These are phyloP conservation scores for Lasiodiplodia theobromae DNA, from an alignment of 2,329 filamentous ascomycete species.

Conservation along the genomic window DNA sequence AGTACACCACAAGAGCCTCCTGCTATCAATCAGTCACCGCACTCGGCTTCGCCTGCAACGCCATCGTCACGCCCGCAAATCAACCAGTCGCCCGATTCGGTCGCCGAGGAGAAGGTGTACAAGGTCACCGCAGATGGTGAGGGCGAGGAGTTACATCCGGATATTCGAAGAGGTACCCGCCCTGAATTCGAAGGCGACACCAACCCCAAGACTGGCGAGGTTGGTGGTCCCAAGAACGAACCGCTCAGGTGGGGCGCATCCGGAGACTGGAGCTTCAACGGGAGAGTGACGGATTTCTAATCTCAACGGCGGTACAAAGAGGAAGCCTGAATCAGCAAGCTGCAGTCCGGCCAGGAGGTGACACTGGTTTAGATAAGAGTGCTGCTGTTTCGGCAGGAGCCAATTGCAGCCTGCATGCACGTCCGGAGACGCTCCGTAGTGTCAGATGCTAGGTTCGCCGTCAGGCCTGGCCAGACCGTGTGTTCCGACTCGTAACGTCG, in stretches of 20 bases:
- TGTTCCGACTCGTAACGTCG: background rate
- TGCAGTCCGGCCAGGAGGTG: background rate
- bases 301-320: background rate
- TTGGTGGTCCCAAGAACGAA: constrained; percentile 97
- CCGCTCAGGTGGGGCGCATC: constrained; percentile 82
- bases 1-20: constrained; percentile 65
- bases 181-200: constrained; percentile 93
- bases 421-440: background rate
- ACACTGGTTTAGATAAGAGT: background rate
- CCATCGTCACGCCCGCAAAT: constrained; percentile 37
- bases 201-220: constrained; percentile 93
- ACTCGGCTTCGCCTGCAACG: constrained; percentile 39
- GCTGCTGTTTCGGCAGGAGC: background rate
- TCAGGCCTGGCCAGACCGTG: background rate
- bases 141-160: constrained; percentile 72
- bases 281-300: constrained; percentile 87
- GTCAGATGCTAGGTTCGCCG: background rate
- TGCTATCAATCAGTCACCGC: constrained; percentile 42
- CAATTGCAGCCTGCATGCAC: background rate
- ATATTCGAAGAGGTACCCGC: constrained; percentile 76
- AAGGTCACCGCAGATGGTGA: constrained; percentile 62
- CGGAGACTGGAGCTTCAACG: constrained; percentile 93
- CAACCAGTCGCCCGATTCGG: constrained; percentile 44
- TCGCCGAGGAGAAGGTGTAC: constrained; percentile 42
- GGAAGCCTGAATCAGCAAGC: background rate